Percentiles rank a stretch among this genome's conserved stretches.
Conservation (phyloP, 2,329 filamentous ascomycete genomes). For the Penicillium capsulatum region DNA sequence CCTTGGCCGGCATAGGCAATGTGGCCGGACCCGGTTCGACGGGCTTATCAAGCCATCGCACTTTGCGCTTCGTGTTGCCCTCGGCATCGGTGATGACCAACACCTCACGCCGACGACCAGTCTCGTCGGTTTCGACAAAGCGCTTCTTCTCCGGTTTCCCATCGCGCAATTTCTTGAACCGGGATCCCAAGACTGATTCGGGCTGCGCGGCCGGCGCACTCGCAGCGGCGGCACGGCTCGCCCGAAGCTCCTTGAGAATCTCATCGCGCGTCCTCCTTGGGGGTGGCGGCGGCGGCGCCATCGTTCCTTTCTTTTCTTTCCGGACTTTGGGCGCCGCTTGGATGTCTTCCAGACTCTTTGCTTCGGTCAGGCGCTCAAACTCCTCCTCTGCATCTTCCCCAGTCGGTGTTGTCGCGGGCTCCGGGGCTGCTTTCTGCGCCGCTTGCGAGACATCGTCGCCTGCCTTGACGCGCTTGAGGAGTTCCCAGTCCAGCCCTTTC, state of each 20-base stretch:
- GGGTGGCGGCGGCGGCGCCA: slow-evolving; percentile 43
- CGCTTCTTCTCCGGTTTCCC: slow-evolving; percentile 47
- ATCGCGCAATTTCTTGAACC: slow-evolving; percentile 52
- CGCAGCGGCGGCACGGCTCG: slow-evolving; percentile 42
- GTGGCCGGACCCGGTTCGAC: slow-evolving; percentile 23
- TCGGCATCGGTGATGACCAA: slow-evolving; percentile 56
- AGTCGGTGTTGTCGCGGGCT: slow-evolving; percentile 16
- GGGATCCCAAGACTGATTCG: slow-evolving; percentile 50
- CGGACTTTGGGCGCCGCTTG: slow-evolving; percentile 32
- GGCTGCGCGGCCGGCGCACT: slow-evolving; percentile 45
- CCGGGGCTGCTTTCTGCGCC: slow-evolving; percentile 23
- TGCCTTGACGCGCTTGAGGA: slow-evolving; percentile 49
- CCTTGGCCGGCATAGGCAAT: slow-evolving; percentile 43
- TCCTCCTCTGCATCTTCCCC: slow-evolving; percentile 61
- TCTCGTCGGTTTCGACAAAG: slow-evolving; percentile 54
- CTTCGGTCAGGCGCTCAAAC: slow-evolving; percentile 42
- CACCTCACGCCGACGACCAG: slow-evolving; percentile 52
- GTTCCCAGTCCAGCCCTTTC: slow-evolving; percentile 83
- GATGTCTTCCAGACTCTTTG: slow-evolving; percentile 33
- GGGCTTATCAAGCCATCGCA: slow-evolving; percentile 49
- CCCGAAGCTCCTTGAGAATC: slow-evolving; percentile 57
- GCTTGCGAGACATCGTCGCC: slow-evolving; percentile 52
- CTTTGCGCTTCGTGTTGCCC: slow-evolving; percentile 59
- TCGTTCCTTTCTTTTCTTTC: slow-evolving; percentile 48
- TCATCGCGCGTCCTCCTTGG: slow-evolving; percentile 55